phyloP scores from a whole-genome alignment of 2,329 filamentous ascomycete genomes.

The Tolypocladium pustulatum region DNA sequence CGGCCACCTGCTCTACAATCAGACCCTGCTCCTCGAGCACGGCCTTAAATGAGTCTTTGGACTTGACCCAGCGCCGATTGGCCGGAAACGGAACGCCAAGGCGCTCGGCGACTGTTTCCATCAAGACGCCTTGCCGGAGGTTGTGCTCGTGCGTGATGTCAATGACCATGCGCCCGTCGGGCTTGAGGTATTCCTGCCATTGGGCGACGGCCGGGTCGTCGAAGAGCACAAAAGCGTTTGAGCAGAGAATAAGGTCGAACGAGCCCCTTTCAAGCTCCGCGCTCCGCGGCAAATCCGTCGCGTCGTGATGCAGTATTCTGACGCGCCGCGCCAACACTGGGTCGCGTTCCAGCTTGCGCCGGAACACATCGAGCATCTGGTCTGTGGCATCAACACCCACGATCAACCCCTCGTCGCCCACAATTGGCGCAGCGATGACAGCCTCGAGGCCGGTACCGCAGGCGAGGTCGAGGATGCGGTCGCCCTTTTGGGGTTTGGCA shows the following conservation, averaged over 20 bases:
- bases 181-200: background rate
- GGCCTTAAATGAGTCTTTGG: background rate
- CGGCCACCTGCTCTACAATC: background rate
- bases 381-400: background rate
- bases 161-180: background rate
- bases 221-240: background rate
- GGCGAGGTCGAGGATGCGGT: background rate
- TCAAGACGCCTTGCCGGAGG: background rate
- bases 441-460: background rate
- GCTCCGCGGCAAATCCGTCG: background rate
- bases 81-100: background rate
- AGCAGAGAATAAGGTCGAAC: background rate
- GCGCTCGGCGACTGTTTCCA: background rate
- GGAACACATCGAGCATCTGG: background rate
- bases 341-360: background rate
- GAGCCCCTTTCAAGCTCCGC: background rate
- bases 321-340: background rate
- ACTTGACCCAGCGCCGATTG: background rate
- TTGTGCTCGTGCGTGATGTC: background rate
- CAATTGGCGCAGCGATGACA: background rate
- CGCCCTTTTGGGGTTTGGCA: background rate
- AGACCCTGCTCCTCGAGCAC: background rate
- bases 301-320: background rate
- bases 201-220: background rate
- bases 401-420: background rate